Base-by-base conservation (phyloP, 805 yeast genomes). In the Ogataea pignaliae region DNA sequence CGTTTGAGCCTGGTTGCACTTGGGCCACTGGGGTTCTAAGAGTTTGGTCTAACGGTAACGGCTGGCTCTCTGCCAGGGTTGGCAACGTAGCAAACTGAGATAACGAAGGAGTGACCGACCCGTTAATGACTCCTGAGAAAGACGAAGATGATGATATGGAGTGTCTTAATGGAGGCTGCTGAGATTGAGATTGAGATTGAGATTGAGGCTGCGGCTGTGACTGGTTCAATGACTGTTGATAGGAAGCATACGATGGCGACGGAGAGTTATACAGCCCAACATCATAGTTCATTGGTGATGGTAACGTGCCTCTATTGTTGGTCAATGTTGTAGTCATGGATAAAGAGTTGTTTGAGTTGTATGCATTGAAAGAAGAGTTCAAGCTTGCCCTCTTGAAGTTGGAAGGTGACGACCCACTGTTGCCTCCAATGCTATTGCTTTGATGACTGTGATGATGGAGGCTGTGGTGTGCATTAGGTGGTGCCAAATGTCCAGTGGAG, bases 201-300 rank as follows among this genome's bases (percentile, higher is more conserved):
- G 45, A 4, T 52, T 7, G 57, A 51, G 44, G 39, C 41, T 38
- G 26, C 37, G 28, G 29, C 29, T 52, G 59, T 4, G 45, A 34
- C 21, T 11, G 42, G 42, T 39, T 39, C 37, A 2, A 12, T 16
- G 13, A 33, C 6, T 30, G 4, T 30, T 30, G 33, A 30, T 30
- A n/a, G 13, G 33, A 13, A 17, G 17, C 35, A 36, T 12, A 39
- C 21, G 47, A 41, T 34, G 46, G 44, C 16, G 44, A 46, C 36
- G 41, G 39, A 10, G 41, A 17, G 15, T 37, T 39, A 15, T 43
- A 41, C 16, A 40, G 13, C 1, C 37, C 43, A 18, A 14, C 17
- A 8, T 44, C 51, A 33, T 30, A 39, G 29, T 11, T 43, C 13
- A 41, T 39, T 6, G 53, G 53, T 14, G 46, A 40, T 10, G 43